Base-by-base conservation (phyloP, 1,139 yeast species). In the Lodderomyces oxycetoniae region DNA sequence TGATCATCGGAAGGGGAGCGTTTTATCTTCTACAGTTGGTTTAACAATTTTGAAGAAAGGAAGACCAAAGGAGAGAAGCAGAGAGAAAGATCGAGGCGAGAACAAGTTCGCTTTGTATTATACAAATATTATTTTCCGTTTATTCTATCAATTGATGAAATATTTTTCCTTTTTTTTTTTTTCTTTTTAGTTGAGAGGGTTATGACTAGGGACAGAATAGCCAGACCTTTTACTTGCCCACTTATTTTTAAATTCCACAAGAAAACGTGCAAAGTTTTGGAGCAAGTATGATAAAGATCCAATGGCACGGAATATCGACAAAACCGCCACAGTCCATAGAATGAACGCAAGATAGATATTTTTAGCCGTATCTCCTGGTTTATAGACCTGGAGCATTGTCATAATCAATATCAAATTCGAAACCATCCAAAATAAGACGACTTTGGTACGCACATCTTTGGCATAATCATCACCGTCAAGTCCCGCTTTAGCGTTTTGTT, bases 361-460 rank as follows among this genome's bases (percentile, higher is more conserved):
- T 12, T 50, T 48, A 14, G 49, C 53, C 15, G 78, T 70, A 34
- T 74, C 74, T 30, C 79, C 79, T 3, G 88, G 76, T 14, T 70
- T 63, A 52, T 80, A 88, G 11, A 87, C 81, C 57, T 89, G 94
- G 10, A 88, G 74, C 65, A 91, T 83, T 9, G 93, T 77, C 88
- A 89, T 79, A 26, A 86, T 80, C 47, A 91, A 68, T 16, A 91
- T 58, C 49, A 85, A 66, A 55, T 91, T 91, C 21, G 84, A 66
- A 35, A 88, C 67, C 74, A 91, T 73, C 98, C 98, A 91, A 6
- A 78, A 62, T 50, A 89, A 73, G n/a, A 91, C 97, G 30, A 91
- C 96, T 44, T 91, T 74, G 1, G 97, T 86, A 63, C 98, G 77
- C 20, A 91, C 86, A 55, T 88, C 95, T 52, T 95, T 79, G 50